Evolutionary conservation across 441 rosid genomes (phyloP).

Genomic region (Aleurites moluccanus): DNA sequence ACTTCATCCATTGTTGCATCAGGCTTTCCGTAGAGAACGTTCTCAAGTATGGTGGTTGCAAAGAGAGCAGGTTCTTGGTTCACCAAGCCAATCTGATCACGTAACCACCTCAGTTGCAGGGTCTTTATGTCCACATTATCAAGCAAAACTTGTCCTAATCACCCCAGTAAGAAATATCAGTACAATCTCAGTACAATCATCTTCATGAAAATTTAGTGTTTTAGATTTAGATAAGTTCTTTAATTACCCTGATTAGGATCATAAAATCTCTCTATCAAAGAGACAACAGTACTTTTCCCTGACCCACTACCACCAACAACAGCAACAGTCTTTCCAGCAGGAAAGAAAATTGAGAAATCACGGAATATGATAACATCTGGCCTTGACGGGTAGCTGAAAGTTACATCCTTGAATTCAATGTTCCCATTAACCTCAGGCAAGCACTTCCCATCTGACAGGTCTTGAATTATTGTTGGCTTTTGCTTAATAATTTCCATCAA

Average conservation of each 20-base stretch:
- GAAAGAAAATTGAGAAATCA: conserved; percentile 81
- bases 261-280: conserved; percentile 90
- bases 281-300: conserved; percentile 97
- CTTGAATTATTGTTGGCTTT: conserved; percentile 81
- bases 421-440: conserved; percentile 80
- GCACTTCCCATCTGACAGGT: conserved; percentile 63
- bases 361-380: conserved; percentile 91
- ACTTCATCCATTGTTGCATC: conserved; percentile 87
- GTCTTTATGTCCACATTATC: conserved; percentile 87
- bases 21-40: conserved; percentile 87
- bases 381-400: conserved; percentile 95
- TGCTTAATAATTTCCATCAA: conserved; percentile 93
- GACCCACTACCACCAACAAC: conserved; percentile 99
- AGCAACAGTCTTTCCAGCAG: conserved; percentile 93
- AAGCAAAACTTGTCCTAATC: conserved; percentile 81
- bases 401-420: conserved; percentile 86
- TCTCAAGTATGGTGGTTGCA: conserved; percentile 91
- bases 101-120: conserved; percentile 78
- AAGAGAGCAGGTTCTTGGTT: conserved; percentile 98
- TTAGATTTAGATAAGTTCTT: background rate
- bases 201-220: background rate
- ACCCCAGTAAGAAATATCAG: conserved; percentile 26
- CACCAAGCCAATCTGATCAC: conserved; percentile 92
- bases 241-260: conserved; percentile 84
- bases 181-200: conserved; percentile 19